Base-by-base conservation (phyloP, 208 protist genomes). In the Tritrichomonas foetus region DNA sequence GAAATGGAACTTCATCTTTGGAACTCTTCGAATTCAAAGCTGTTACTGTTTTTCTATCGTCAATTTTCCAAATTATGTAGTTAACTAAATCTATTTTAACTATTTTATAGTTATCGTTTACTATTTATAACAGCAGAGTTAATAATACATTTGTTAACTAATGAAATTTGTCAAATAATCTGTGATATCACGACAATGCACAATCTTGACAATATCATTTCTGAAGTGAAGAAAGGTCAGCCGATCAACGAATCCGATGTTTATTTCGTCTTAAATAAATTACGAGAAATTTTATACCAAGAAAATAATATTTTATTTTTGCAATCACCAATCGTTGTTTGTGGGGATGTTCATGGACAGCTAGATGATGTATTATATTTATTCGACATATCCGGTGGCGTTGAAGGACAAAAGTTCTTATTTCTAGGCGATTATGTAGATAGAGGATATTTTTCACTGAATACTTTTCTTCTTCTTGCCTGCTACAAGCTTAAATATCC, bases 401-500 rank as follows among this genome's bases (percentile, higher is more conserved):
- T 50, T 47, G 20, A 30, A n/a, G 41, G 50, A 20, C 74, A 82
- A 50, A 44, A 82, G 50, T 82, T 50, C 16, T 41, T 82, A 3
- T 82, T 82, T 50, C 47, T 82, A 41, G 74, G 74, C 5, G 74
- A 82, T 82, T 82, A 50, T 82, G 41, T 82, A 11, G 74, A 82
- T 82, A 44, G 74, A 50, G 74, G 74, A 27, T 82, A 82, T 82
- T 41, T 50, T 64, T 95, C 94, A 13, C n/a, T 84, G 27, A 94
- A 96, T 69, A 93, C 94, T 27, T 66, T 96, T 44, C 33, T 94
- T 13, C 50, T 93, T 41, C 93, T 96, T 14, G 41, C 66, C 57
- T n/a, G 36, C 5, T 41, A 93, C n/a, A 94, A 95, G 66, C 25
- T 96, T 53, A 20, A 61, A 20, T 94, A 95, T 66, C 95, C 94